These are phyloP conservation scores for Arxiozyma slooffiae DNA, from an alignment of 1,139 yeast genomes.

Conservation along the genomic window DNA sequence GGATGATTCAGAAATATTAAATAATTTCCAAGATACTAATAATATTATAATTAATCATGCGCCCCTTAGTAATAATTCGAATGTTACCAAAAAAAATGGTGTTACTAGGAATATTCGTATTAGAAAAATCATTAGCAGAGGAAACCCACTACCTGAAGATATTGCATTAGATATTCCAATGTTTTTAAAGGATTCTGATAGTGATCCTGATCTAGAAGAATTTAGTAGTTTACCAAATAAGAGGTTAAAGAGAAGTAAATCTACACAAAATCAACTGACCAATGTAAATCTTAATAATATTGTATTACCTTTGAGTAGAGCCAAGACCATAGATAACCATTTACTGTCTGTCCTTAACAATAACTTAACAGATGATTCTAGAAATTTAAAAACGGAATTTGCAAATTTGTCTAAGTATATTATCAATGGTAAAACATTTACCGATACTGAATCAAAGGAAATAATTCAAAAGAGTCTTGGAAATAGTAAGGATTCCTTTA, in stretches of 20 bases:
- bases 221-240: neutral
- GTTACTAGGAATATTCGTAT: no score
- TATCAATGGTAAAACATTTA: constrained; percentile 9
- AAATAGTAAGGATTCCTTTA: constrained; percentile 29
- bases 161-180: constrained; percentile 6
- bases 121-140: neutral
- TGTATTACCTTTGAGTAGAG: constrained; percentile 1
- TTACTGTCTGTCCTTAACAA: neutral
- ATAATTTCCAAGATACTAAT: neutral
- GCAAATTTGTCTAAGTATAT: constrained; percentile 8
- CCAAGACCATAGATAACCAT: constrained; percentile 3
- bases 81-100: no score
- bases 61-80: neutral
- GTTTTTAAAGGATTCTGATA: constrained; percentile 6
- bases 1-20: neutral
- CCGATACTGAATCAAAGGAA: constrained; percentile 17
- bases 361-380: neutral
- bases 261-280: neutral
- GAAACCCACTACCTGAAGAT: neutral
- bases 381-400: neutral
- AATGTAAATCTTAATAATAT: neutral
- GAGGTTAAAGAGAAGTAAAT: neutral
- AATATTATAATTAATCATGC: neutral
- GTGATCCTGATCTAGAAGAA: neutral
- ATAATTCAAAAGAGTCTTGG: constrained; percentile 9